A percentile compares a stretch with the other conserved stretches of the same genome.
phyloP scores from a whole-genome alignment of 2,329 filamentous ascomycete genomes.

The Amauroascus niger region DNA sequence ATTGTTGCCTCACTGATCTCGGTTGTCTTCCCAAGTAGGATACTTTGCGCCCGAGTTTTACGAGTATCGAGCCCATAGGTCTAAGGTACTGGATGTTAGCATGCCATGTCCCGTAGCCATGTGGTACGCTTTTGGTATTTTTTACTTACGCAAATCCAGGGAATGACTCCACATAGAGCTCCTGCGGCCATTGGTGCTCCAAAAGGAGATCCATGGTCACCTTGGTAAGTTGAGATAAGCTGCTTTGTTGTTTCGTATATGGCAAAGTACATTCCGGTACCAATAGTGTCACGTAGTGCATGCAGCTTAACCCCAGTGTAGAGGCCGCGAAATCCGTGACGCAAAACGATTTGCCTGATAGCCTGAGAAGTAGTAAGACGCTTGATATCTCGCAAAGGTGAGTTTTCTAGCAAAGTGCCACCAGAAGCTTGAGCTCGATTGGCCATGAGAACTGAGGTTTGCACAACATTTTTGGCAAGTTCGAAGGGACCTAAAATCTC shows the following conservation, averaged over 20 bases:
- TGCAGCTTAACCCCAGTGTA: constrained; percentile 41
- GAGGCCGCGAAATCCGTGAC: constrained; percentile 36
- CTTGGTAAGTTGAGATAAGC: constrained; percentile 36
- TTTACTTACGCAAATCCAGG: constrained; percentile 39
- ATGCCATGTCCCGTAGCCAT: background rate
- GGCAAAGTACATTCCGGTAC: constrained; percentile 39
- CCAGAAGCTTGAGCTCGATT: constrained; percentile 32
- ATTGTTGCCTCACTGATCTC: constrained; percentile 35
- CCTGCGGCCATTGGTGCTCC: constrained; percentile 39
- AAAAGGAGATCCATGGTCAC: constrained; percentile 35
- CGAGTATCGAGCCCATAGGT: constrained; percentile 42
- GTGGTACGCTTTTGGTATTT: background rate
- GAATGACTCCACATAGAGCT: constrained; percentile 39
- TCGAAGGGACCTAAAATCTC: constrained; percentile 37
- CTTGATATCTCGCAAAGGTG: constrained; percentile 30
- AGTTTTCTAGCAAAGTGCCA: constrained; percentile 24
- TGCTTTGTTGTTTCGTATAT: constrained; percentile 42
- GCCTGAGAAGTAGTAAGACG: constrained; percentile 37
- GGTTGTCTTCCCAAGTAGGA: constrained; percentile 36
- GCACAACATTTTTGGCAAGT: constrained; percentile 41
- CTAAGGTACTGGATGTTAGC: constrained; percentile 21
- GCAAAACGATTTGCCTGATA: constrained; percentile 35
- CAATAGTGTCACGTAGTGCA: constrained; percentile 37
- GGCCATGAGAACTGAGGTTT: constrained; percentile 40
- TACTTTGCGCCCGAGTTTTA: constrained; percentile 42